These are phyloP conservation scores for Nidularia pulvinata DNA, from an alignment of 768 basidiomycete genomes.

Conservation along the genomic window DNA sequence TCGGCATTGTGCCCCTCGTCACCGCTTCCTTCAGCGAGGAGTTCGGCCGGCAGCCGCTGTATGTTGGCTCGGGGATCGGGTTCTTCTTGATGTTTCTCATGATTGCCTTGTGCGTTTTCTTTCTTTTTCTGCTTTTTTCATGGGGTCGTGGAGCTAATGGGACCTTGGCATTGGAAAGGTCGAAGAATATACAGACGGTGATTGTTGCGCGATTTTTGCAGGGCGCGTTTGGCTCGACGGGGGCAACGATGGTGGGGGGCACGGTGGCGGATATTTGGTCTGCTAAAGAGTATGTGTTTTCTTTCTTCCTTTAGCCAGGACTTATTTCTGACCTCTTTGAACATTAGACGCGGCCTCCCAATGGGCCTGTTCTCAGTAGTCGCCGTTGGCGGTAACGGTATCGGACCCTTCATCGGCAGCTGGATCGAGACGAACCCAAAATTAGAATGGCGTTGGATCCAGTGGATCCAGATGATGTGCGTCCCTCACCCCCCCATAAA, in stretches of 20 bases:
- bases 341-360: slow-evolving; percentile 62
- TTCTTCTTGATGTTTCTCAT: slow-evolving; percentile 52
- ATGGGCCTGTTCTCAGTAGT: slow-evolving; percentile 70
- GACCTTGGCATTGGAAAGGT: slow-evolving; percentile 14
- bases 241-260: slow-evolving; percentile 69
- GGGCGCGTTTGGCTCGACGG: slow-evolving; percentile 69
- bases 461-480: slow-evolving; percentile 77
- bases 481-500: slow-evolving; percentile 26
- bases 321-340: neutral
- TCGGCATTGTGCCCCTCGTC: slow-evolving; percentile 61
- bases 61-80: slow-evolving; percentile 45
- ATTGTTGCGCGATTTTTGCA: slow-evolving; percentile 57
- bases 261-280: slow-evolving; percentile 69
- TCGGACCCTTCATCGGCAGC: slow-evolving; percentile 65
- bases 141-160: slow-evolving; percentile 12
- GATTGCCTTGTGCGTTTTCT: slow-evolving; percentile 31
- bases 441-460: slow-evolving; percentile 81
- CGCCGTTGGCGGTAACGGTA: slow-evolving; percentile 58
- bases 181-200: slow-evolving; percentile 54
- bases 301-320: neutral
- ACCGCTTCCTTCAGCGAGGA: slow-evolving; percentile 75
- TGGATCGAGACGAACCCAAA: slow-evolving; percentile 62
- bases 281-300: slow-evolving; percentile 44
- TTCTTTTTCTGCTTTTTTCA: slow-evolving; percentile 21
- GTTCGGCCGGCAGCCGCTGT: slow-evolving; percentile 64